Percentiles rank a stretch among this genome's conserved stretches.
These are phyloP conservation scores for Boletus sp. DNA, from an alignment of 1,284 basidiomycete species.

Conservation along the genomic window DNA sequence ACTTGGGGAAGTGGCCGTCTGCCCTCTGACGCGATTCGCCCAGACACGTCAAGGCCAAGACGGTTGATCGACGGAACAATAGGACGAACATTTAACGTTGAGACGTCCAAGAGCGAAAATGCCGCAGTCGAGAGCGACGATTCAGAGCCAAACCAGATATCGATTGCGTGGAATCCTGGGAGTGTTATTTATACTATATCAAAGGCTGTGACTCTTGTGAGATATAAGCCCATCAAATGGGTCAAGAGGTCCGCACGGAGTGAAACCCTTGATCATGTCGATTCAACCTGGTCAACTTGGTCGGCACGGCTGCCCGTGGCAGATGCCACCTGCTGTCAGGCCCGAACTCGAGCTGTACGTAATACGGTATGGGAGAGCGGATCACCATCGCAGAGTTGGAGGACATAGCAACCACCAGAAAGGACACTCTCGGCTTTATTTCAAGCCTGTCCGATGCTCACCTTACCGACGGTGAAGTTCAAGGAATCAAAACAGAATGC, in stretches of 20 bases:
- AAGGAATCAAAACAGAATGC: not conserved
- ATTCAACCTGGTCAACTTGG: too few species aligned
- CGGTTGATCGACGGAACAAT: slow-evolving; percentile 1
- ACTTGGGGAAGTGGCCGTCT: not conserved
- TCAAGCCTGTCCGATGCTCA: not conserved
- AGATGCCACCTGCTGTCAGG: too few species aligned
- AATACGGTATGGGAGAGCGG: not conserved
- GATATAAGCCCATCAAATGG: too few species aligned
- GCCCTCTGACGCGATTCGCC: slow-evolving; percentile 1
- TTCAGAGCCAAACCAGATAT: not conserved
- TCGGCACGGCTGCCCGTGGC: too few species aligned
- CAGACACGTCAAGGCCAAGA: not conserved
- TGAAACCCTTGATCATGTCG: not conserved
- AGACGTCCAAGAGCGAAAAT: slow-evolving; percentile 9
- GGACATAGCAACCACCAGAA: too few species aligned
- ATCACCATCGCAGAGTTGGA: slow-evolving; percentile 18
- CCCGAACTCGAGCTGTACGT: too few species aligned
- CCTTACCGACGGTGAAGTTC: not conserved
- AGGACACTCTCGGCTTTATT: not conserved
- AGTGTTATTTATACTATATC: too few species aligned
- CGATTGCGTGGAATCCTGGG: not conserved
- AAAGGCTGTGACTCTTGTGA: too few species aligned
- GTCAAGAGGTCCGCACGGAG: not conserved
- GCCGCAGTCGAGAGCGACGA: not conserved
- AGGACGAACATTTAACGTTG: not conserved